These are phyloP conservation scores for Toxicodendron radicans DNA, from an alignment of 345 rosid genomes.

Conservation along the genomic window DNA sequence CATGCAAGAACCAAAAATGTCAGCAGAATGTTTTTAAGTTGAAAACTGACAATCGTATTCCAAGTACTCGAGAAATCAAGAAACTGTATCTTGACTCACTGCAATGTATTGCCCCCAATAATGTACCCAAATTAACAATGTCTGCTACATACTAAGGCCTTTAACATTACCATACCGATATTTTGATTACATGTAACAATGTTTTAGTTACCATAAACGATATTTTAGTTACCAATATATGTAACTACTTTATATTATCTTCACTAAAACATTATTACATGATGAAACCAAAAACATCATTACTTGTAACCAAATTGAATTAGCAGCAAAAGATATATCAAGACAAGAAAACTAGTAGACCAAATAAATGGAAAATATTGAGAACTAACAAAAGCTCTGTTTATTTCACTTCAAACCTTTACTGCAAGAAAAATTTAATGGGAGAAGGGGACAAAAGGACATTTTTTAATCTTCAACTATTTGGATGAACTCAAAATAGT, in stretches of 20 bases:
- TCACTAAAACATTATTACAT: too few relatives aligned
- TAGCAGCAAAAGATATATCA: too few relatives aligned
- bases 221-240: too few relatives aligned
- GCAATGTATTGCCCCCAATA: background rate
- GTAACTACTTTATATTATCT: too few relatives aligned
- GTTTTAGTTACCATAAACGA: too few relatives aligned
- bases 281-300: too few relatives aligned
- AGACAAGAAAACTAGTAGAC: background rate
- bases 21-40: background rate
- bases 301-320: too few relatives aligned
- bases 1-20: conserved; percentile 8
- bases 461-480: background rate
- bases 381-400: background rate
- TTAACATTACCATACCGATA: too few relatives aligned
- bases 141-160: too few relatives aligned
- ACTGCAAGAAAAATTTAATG: background rate
- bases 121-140: background rate
- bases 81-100: too few relatives aligned
- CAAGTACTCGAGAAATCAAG: too few relatives aligned
- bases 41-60: background rate
- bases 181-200: too few relatives aligned
- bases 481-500: background rate
- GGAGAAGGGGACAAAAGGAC: background rate
- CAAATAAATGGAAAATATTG: background rate
- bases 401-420: background rate